Evolutionary conservation across 1,139 yeast genomes (phyloP).

Genomic region (Pichia kudriavzevii): DNA sequence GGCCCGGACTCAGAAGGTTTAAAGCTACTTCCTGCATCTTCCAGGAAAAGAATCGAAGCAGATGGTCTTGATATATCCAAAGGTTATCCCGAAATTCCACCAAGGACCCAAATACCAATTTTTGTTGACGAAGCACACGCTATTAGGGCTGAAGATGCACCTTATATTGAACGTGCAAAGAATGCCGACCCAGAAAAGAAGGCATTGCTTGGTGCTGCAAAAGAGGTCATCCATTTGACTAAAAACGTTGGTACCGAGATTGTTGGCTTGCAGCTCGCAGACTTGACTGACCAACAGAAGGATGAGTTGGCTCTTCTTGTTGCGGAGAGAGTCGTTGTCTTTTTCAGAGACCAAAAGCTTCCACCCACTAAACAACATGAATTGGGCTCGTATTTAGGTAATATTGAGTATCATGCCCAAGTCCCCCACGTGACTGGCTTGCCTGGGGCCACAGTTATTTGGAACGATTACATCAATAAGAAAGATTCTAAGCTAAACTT

Average conservation of each 20-base stretch:
- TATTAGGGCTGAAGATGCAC: slow-evolving; percentile 27
- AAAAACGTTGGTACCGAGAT: slow-evolving; percentile 50
- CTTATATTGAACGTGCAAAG: slow-evolving; percentile 37
- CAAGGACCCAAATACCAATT: slow-evolving; percentile 15
- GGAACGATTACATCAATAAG: slow-evolving; percentile 36
- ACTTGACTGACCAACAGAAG: slow-evolving; percentile 42
- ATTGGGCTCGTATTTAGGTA: slow-evolving; percentile 40
- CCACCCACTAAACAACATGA: slow-evolving; percentile 39
- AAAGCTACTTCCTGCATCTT: slow-evolving; percentile 30
- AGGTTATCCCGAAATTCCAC: slow-evolving; percentile 37
- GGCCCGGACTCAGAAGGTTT: slow-evolving; percentile 22
- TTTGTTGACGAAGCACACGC: slow-evolving; percentile 38
- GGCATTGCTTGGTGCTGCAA: slow-evolving; percentile 44
- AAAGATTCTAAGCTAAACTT: slow-evolving; percentile 15
- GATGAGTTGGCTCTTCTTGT: slow-evolving; percentile 46
- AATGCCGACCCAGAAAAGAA: slow-evolving; percentile 49
- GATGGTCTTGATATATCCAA: slow-evolving; percentile 34
- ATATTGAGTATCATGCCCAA: slow-evolving; percentile 43
- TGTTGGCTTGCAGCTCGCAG: slow-evolving; percentile 44
- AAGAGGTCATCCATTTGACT: slow-evolving; percentile 39
- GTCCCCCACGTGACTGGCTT: slow-evolving; percentile 36
- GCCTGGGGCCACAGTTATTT: slow-evolving; percentile 44
- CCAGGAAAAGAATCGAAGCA: slow-evolving; percentile 30
- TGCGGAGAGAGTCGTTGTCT: slow-evolving; percentile 46
- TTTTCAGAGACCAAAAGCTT: slow-evolving; percentile 41